phyloP scores from a whole-genome alignment of 495 filamentous ascomycete genomes.

The Daldinia grandis region DNA sequence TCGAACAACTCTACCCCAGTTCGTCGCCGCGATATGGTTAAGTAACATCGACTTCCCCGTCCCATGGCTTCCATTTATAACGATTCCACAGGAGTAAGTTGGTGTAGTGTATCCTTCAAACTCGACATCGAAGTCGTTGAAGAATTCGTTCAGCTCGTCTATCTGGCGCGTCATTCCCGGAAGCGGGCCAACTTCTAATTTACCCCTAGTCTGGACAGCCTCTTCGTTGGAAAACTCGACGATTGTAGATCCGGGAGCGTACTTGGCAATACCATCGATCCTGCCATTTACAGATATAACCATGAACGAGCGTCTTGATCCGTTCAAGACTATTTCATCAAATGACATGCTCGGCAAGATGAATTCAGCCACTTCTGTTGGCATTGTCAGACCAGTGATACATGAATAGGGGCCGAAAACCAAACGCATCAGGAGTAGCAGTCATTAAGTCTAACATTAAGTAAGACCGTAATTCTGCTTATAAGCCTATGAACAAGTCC shows the following conservation, averaged over 20 bases:
- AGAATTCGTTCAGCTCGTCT: conserved; percentile 69
- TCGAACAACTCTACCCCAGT: conserved; percentile 72
- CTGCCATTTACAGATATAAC: conserved; percentile 58
- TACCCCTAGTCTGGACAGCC: conserved; percentile 36
- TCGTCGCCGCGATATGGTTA: conserved; percentile 67
- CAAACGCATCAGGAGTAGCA: not conserved
- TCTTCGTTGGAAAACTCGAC: conserved; percentile 47
- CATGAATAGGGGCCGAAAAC: not conserved
- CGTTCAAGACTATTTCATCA: conserved; percentile 54
- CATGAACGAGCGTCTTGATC: conserved; percentile 56
- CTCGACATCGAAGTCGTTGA: conserved; percentile 64
- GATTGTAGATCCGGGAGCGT: conserved; percentile 48
- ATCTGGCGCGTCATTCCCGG: conserved; percentile 72
- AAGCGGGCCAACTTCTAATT: conserved; percentile 58
- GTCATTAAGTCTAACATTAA: not conserved
- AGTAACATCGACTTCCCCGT: conserved; percentile 83
- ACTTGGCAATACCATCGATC: conserved; percentile 49
- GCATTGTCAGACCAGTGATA: conserved; percentile 27
- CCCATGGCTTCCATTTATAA: conserved; percentile 84
- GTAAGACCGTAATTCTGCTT: conserved; percentile 17
- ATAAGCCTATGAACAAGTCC: not conserved
- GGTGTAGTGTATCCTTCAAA: conserved; percentile 44
- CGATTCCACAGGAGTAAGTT: conserved; percentile 62
- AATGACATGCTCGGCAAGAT: conserved; percentile 60
- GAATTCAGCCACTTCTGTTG: conserved; percentile 53